Evolutionary conservation across 2,329 filamentous ascomycete genomes (phyloP), one percentile per base, ranked within the genome.

Genomic region (Xylariaceae sp.): DNA sequence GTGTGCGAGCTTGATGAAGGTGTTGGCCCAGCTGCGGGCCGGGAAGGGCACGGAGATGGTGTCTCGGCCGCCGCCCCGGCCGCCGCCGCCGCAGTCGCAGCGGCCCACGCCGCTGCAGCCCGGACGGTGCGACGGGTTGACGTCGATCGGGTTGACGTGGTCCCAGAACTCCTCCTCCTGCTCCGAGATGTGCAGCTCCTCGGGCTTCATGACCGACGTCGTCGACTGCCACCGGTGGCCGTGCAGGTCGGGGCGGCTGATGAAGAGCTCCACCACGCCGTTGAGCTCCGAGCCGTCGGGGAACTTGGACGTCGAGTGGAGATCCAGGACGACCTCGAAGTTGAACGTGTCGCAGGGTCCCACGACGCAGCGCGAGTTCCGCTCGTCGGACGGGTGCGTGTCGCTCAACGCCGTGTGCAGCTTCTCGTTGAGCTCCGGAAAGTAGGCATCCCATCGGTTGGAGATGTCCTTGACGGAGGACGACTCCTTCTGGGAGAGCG

Each of bases 171-270:
- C 53, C 29, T 57, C 46, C 45, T 68, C 64, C 14, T 59, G 53
- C 14, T 56, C 54, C 9, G 51, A 54, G 35, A 58, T 55, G 47
- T 68, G 64, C 31, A 77, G 60, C 55, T 79, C 74, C 4, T 61
- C 53, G 0, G 77, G 76, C 27, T 75, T 70, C 16, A 67, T 65
- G 29, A 81, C 64, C 13, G 65, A 68, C 10, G 76, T 80, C 30
- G 73, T 58, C 37, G 75, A 76, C 55, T 73, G 70, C 76, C 76
- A 80, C 24, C 63, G 63, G 50, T 76, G 72, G 47, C 65, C 68
- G 44, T 73, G 65, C 31, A 77, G 61, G 21, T 58, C 62, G 12
- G 63, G 65, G 42, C 70, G 66, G 37, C 71, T 69, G 36, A 80
- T 67, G 36, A 65, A 66, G 35, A 80, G 65, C 55, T 80, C 71